Conservation (phyloP, 805 yeast species). For the Monosporozyma siamensis region DNA sequence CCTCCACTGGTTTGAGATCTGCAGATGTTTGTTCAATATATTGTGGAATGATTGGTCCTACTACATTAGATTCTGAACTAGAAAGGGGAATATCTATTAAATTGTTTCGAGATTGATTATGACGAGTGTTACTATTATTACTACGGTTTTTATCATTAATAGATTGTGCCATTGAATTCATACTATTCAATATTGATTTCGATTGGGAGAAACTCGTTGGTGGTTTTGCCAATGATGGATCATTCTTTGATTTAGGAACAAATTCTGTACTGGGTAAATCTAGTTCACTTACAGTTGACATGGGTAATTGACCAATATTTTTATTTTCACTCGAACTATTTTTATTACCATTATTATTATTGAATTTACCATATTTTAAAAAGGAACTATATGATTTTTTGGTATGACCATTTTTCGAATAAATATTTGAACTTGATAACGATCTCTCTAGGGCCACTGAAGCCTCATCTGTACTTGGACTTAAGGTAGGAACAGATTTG, state of each 20-base stretch:
- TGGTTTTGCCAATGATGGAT: slow-evolving; percentile 14
- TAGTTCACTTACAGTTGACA: not conserved
- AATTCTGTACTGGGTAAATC: slow-evolving; percentile 11
- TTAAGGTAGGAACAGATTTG: not conserved
- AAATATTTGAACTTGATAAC: slow-evolving; percentile 5
- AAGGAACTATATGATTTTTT: slow-evolving; percentile 17
- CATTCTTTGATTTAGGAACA: slow-evolving; percentile 19
- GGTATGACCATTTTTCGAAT: not conserved
- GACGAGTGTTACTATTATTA: not conserved
- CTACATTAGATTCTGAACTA: too few relatives aligned
- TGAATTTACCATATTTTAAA: slow-evolving; percentile 14
- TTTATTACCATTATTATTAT: not conserved
- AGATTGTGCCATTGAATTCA: not conserved
- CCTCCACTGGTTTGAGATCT: slow-evolving; percentile 11
- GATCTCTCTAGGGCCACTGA: slow-evolving; percentile 5
- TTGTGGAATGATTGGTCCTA: not conserved
- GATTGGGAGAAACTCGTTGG: not conserved
- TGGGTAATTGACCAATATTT: not conserved
- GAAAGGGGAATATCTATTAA: too few relatives aligned
- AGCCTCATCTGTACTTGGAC: not conserved
- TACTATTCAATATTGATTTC: not conserved
- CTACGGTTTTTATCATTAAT: not conserved
- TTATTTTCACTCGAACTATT: not conserved
- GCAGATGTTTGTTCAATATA: slow-evolving; percentile 1
- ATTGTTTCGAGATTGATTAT: too few relatives aligned